Conservation (phyloP, 331 rosid species). For the Quercus lobata region DNA sequence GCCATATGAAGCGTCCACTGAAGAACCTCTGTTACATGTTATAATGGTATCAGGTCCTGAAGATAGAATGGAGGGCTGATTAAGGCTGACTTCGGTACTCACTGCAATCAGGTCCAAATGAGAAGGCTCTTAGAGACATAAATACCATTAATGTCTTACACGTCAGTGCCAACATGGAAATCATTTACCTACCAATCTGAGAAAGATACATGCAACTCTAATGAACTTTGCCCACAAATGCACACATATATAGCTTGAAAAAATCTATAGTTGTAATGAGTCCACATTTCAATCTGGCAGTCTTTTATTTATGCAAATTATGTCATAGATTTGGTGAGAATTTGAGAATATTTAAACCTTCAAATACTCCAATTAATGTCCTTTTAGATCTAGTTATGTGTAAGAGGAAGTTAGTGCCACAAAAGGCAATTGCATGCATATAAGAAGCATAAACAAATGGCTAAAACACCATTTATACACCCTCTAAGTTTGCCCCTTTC, state of each 20-base stretch:
- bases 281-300: background rate
- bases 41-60: constrained; percentile 16
- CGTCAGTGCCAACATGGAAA: too few species aligned
- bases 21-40: constrained; percentile 18
- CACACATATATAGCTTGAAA: background rate
- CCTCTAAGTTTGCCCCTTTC: too few species aligned
- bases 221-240: background rate
- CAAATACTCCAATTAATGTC: background rate
- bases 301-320: background rate
- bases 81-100: constrained; percentile 1
- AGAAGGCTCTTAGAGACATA: background rate
- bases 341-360: background rate
- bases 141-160: constrained; percentile 1
- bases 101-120: constrained; percentile 1
- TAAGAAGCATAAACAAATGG: background rate
- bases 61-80: constrained; percentile 14
- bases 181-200: background rate
- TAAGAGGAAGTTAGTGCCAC: background rate
- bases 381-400: background rate
- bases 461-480: background rate
- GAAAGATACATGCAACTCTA: background rate
- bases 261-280: background rate
- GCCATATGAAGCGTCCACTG: constrained; percentile 22
- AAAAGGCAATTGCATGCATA: background rate
- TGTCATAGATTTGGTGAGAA: background rate